Conservation (phyloP, 2,329 filamentous ascomycete genomes). For the Gremmenia infestans region DNA sequence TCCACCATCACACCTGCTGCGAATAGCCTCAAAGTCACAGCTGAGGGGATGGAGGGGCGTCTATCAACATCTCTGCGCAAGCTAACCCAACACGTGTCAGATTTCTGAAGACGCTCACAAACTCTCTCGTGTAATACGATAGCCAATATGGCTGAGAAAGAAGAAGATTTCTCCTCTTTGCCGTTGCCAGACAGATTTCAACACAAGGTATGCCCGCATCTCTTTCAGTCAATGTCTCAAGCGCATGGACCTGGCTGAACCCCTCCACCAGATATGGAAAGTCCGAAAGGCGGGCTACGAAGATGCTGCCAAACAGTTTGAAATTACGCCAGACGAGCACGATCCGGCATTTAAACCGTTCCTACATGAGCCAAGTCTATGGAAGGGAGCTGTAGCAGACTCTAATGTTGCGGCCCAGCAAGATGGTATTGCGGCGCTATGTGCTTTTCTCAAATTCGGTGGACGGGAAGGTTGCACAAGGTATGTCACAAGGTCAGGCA, state of each 20-base stretch:
- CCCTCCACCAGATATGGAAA: slow-evolving; percentile 71
- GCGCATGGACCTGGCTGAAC: slow-evolving; percentile 21
- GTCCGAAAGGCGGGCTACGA: slow-evolving; percentile 93
- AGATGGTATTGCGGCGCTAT: slow-evolving; percentile 82
- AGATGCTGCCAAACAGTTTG: slow-evolving; percentile 82
- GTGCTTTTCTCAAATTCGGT: slow-evolving; percentile 87
- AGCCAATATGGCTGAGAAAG: slow-evolving; percentile 66
- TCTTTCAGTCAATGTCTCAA: slow-evolving; percentile 1
- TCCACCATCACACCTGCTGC: not conserved
- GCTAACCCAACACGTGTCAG: slow-evolving; percentile 27
- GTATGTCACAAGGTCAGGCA: slow-evolving; percentile 32
- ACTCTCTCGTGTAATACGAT: slow-evolving; percentile 9
- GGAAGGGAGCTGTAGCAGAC: slow-evolving; percentile 89
- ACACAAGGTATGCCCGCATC: slow-evolving; percentile 58
- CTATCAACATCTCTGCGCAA: slow-evolving; percentile 17
- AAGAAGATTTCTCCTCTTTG: slow-evolving; percentile 77
- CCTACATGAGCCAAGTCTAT: slow-evolving; percentile 74
- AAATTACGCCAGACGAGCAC: slow-evolving; percentile 75
- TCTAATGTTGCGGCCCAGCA: slow-evolving; percentile 96
- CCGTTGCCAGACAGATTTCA: slow-evolving; percentile 75
- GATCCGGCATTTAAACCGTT: slow-evolving; percentile 86
- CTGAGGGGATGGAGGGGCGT: slow-evolving; percentile 17
- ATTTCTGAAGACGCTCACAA: slow-evolving; percentile 14
- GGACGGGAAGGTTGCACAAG: slow-evolving; percentile 73
- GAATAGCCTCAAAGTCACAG: not conserved